Evolutionary conservation across 495 filamentous ascomycete genomes (phyloP).

Genomic region (Xanthoparmelia taractica): DNA sequence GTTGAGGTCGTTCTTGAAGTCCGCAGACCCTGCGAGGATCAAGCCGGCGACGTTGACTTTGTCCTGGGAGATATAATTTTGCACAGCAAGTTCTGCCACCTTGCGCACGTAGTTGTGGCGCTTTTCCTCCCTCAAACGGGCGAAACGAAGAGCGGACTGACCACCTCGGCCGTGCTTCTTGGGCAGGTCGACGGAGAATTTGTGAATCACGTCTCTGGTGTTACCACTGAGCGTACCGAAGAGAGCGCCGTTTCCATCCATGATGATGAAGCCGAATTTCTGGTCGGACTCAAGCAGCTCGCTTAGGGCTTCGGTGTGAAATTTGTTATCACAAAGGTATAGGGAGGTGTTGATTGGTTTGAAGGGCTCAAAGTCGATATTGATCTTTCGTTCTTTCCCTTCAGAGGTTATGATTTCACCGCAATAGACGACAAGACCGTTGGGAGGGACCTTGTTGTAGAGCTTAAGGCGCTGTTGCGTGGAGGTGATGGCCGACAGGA

Average conservation of each 20-base stretch:
- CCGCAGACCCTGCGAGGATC: constrained; percentile 91
- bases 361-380: constrained; percentile 99
- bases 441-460: constrained; percentile 96
- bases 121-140: constrained; percentile 98
- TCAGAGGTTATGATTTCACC: constrained; percentile 99
- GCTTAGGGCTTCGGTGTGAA: constrained; percentile 93
- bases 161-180: constrained; percentile 99
- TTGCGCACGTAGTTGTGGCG: constrained; percentile 99
- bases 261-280: constrained; percentile 98
- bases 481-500: constrained; percentile 94
- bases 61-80: constrained; percentile 96
- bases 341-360: constrained; percentile 99
- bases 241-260: constrained; percentile 96
- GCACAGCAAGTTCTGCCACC: constrained; percentile 92
- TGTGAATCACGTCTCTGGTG: constrained; percentile 93
- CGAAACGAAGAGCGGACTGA: constrained; percentile 97
- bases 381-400: constrained; percentile 98
- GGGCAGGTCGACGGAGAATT: constrained; percentile 91
- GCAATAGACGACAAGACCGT: constrained; percentile 96
- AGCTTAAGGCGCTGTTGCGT: constrained; percentile 98
- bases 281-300: constrained; percentile 96
- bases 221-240: constrained; percentile 96
- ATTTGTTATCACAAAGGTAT: constrained; percentile 99
- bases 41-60: constrained; percentile 95
- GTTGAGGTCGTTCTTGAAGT: constrained; percentile 99